Base-by-base conservation (phyloP, 768 basidiomycete species). In the Boletellus emodensis region DNA sequence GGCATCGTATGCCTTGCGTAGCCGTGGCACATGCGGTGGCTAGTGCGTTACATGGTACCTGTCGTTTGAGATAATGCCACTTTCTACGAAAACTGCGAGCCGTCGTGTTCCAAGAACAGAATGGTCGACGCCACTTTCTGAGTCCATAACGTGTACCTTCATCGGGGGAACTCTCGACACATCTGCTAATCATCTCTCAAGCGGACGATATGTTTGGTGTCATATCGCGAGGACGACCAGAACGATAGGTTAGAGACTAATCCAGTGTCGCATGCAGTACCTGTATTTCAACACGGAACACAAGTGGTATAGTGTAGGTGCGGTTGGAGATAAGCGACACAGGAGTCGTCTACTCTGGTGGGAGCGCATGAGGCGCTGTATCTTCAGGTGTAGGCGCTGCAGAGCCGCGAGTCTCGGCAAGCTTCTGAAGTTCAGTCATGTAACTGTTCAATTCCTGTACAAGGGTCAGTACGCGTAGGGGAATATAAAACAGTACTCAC, bases 401-500 rank as follows among this genome's bases (percentile, higher is more conserved):
- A 14, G 54, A 33, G 14, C 34, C 40, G 6, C 49, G 56, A 12
- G 22, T 32, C 35, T 66, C 46, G 20, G 61, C 56, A 26, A 63
- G 62, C 20, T 63, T 67, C 24, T 47, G 55, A 2, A 68, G 54
- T 40, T 68, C 68, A 9, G 49, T 40, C 66, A 70, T 67, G 48
- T 68, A 70, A 3, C 52, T 53, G 14, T 64, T 70, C 49, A 68
- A 34, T 44, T 68, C 68, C 67, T 68, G 47, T 44, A 20, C 30
- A 26, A 15, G 15, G 26, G 42, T 70, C 26, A 64, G 50, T 8
- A 42, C 12, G 39, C 15, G 10, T 1, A 2, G 40, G 18, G 13
- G 12, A 10, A 18, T 4, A 7, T 18, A 9, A 40, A 20, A 36
- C 1, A 10, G 14, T 22, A 49, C 78, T 44, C 54, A 85, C 85